These are phyloP conservation scores for Amphibolis antarctica DNA, from an alignment of 106 monocot genomes.

Conservation along the genomic window DNA sequence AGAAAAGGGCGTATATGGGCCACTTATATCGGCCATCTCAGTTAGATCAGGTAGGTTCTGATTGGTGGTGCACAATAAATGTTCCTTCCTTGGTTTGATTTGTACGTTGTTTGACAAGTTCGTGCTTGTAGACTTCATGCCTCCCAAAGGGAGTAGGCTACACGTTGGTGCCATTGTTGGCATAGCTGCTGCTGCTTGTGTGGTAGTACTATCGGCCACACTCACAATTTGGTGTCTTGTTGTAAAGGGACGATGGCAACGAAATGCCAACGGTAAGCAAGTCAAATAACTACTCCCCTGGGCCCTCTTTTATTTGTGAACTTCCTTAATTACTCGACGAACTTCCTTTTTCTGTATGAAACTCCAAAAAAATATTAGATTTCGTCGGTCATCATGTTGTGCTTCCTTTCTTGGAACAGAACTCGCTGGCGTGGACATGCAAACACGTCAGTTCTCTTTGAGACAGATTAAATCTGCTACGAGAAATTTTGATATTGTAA, in stretches of 20 bases:
- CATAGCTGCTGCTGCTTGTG: conserved; percentile 1
- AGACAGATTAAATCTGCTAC: conserved; percentile 19
- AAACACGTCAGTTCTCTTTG: conserved; percentile 6
- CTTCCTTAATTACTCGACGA: not conserved
- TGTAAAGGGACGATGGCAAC: not conserved
- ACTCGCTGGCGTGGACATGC: conserved; percentile 1
- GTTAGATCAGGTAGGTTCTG: no score
- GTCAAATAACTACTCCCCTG: not conserved
- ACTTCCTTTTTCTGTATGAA: no score
- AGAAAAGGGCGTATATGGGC: no score
- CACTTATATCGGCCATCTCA: no score
- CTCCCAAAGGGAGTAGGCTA: not conserved
- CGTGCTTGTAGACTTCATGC: conserved; percentile 4
- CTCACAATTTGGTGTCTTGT: conserved; percentile 7
- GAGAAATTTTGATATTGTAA: not conserved
- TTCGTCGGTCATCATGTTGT: no score
- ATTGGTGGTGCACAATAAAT: no score
- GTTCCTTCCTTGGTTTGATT: no score
- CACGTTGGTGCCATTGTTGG: conserved; percentile 12
- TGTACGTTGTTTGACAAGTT: not conserved
- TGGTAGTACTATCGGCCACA: conserved; percentile 5
- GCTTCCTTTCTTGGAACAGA: conserved; percentile 2
- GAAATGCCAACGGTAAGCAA: not conserved
- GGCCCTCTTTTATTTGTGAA: not conserved
- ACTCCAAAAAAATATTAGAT: no score